These are phyloP conservation scores for Exophiala viscosa DNA, from an alignment of 2,329 filamentous ascomycete species.

Conservation along the genomic window DNA sequence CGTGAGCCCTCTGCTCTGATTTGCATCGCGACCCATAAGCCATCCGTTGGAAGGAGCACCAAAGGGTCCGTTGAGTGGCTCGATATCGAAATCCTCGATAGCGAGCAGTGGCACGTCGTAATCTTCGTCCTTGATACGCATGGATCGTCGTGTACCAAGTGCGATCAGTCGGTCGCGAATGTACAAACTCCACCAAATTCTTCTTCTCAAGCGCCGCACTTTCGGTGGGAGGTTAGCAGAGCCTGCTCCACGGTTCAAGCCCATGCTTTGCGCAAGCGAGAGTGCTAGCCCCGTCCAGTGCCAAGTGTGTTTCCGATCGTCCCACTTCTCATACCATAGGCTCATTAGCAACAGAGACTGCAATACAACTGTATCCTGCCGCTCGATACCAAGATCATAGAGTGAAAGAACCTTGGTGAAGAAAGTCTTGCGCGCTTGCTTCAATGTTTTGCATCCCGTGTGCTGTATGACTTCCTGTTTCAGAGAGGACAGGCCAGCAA, in stretches of 20 bases:
- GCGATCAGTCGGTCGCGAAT: constrained; percentile 90
- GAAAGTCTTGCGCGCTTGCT: not conserved
- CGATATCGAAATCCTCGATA: too few relatives aligned
- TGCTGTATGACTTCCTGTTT: too few relatives aligned
- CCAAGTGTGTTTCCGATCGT: constrained; percentile 96
- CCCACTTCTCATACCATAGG: constrained; percentile 93
- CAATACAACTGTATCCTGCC: constrained; percentile 79
- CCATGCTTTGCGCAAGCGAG: constrained; percentile 86
- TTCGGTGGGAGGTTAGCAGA: constrained; percentile 68
- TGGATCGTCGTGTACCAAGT: constrained; percentile 85
- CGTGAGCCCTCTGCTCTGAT: too few relatives aligned
- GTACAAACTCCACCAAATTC: constrained; percentile 96
- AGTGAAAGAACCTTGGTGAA: constrained; percentile 55
- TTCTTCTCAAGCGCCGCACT: constrained; percentile 80
- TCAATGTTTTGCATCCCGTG: too few relatives aligned
- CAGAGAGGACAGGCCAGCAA: constrained; percentile 80
- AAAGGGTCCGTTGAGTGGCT: too few relatives aligned
- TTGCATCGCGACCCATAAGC: too few relatives aligned
- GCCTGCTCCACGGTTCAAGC: constrained; percentile 80
- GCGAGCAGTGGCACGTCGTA: not conserved
- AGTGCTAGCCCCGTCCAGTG: constrained; percentile 98
- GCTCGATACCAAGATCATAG: constrained; percentile 92
- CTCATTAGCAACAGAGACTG: constrained; percentile 91
- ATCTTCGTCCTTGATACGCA: constrained; percentile 41
- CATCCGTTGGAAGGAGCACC: too few relatives aligned